Base-by-base conservation (phyloP, 1,139 yeast species). In the Yamadazyma dushanensis region DNA sequence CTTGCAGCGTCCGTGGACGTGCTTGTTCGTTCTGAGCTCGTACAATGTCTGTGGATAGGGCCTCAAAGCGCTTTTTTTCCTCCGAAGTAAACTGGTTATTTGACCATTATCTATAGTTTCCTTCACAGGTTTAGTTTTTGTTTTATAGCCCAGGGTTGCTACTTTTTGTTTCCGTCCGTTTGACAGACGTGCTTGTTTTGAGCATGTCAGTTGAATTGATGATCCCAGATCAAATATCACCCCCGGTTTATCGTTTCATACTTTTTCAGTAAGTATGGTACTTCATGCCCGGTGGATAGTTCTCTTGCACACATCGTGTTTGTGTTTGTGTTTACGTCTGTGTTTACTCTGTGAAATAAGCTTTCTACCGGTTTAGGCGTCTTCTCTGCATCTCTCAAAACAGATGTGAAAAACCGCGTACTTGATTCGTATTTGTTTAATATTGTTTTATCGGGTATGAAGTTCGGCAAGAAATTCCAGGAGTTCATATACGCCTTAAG, bases 401-500 rank as follows among this genome's bases (percentile, higher is more conserved):
- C 27, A 8, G 10, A 26, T 8, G 11, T 10, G 16, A 29, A 28
- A 29, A 34, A 23, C 16, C 19, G 19, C 30, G 30, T 27, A 5
- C 7, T 4, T 13, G 7, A n/a, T 16, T 16, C 21, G 21, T 16
- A 4, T 17, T 13, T 11, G n/a, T 17, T 27, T 16, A 15, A 19
- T 6, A n/a, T n/a, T n/a, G n/a, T 24, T 11, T 9, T 8, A 24
- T 5, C 26, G 13, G 14, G 5, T 11, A 32, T 68, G 73, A 57
- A 52, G 37, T 46, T 67, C 26, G 49, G 62, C 20, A 58, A 59
- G 43, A 56, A 48, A 43, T 33, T 70, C 32, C 72, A 73, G 51
- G 83, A 81, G 57, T 66, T 80, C 50, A 57, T 80, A n/a, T 83
- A 83, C 56, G 75, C 83, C 13, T 59, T 81, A 39, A 76, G 79